Evolutionary conservation across 2,329 filamentous ascomycete species (phyloP).

Genomic region (Niveomyces coronatus): DNA sequence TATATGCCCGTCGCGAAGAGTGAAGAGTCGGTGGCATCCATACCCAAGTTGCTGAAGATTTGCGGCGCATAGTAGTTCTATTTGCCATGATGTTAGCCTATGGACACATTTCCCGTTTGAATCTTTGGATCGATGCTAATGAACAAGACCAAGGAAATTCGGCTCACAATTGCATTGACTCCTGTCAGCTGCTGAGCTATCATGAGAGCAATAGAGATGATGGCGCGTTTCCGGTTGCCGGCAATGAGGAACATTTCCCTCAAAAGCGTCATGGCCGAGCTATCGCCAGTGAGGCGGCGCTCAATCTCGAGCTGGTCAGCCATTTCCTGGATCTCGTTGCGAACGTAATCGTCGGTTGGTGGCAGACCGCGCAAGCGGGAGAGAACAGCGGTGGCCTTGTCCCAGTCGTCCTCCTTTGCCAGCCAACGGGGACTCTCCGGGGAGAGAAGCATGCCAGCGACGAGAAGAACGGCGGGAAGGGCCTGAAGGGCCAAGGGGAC

Average conservation of each 20-base stretch:
- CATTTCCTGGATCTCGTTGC: conserved; percentile 51
- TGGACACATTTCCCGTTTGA: too few species aligned
- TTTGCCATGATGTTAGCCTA: too few species aligned
- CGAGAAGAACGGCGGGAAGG: conserved; percentile 50
- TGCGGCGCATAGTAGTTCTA: conserved; percentile 57
- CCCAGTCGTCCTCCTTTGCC: conserved; percentile 58
- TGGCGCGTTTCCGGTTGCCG: conserved; percentile 52
- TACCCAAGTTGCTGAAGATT: conserved; percentile 57
- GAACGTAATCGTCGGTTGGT: conserved; percentile 41
- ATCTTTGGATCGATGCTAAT: too few species aligned
- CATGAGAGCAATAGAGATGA: conserved; percentile 52
- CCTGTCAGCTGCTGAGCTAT: conserved; percentile 67
- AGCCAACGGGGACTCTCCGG: conserved; percentile 54
- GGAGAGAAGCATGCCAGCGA: conserved; percentile 51
- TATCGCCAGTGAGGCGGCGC: conserved; percentile 43
- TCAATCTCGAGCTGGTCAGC: conserved; percentile 52
- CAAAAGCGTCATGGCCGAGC: conserved; percentile 44
- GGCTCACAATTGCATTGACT: conserved; percentile 32
- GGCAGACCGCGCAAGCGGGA: conserved; percentile 41
- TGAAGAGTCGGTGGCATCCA: conserved; percentile 43
- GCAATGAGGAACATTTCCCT: conserved; percentile 53
- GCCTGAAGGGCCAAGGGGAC: conserved; percentile 56
- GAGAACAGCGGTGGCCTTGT: conserved; percentile 47
- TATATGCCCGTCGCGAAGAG: conserved; percentile 68
- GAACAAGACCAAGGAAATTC: not conserved